phyloP scores from a whole-genome alignment of 208 protist genomes.

The Tritrichomonas musculus region DNA sequence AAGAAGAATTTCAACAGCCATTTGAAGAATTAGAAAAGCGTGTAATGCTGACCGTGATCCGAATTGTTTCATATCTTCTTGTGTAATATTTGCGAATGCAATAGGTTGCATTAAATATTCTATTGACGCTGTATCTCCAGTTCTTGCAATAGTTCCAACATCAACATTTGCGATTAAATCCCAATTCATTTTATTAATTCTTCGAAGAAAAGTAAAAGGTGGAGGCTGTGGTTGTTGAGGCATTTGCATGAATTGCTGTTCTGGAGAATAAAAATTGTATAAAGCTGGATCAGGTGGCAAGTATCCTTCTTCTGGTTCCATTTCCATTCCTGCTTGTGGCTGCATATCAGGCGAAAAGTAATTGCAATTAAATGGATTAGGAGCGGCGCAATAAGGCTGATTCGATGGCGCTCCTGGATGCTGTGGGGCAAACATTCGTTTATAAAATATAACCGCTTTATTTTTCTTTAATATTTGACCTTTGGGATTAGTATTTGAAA shows the following conservation, averaged over 20 bases:
- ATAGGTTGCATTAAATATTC: slow-evolving; percentile 18
- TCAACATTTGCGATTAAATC: slow-evolving; percentile 10
- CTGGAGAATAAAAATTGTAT: background rate
- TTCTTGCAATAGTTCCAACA: background rate
- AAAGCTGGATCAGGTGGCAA: background rate
- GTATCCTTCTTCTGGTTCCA: background rate
- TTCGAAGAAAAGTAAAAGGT: background rate
- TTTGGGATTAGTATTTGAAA: too few relatives aligned
- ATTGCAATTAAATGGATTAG: too few relatives aligned
- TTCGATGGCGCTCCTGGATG: too few relatives aligned
- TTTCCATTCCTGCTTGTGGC: too few relatives aligned
- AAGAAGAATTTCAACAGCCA: background rate
- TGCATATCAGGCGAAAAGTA: too few relatives aligned
- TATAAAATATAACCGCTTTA: too few relatives aligned
- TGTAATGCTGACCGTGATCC: background rate
- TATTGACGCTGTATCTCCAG: background rate
- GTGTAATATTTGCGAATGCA: slow-evolving; percentile 10
- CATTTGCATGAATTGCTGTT: background rate
- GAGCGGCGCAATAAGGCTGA: too few relatives aligned
- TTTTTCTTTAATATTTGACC: too few relatives aligned
- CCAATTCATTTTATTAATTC: slow-evolving; percentile 34
- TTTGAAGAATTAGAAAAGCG: slow-evolving; percentile 13
- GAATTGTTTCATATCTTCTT: background rate
- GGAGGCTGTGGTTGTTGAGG: background rate
- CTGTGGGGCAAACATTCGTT: too few relatives aligned